Percentiles rank a stretch among this genome's conserved stretches.
Evolutionary conservation across 148 eudicot species (phyloP).

Genomic region (Cornus florida): DNA sequence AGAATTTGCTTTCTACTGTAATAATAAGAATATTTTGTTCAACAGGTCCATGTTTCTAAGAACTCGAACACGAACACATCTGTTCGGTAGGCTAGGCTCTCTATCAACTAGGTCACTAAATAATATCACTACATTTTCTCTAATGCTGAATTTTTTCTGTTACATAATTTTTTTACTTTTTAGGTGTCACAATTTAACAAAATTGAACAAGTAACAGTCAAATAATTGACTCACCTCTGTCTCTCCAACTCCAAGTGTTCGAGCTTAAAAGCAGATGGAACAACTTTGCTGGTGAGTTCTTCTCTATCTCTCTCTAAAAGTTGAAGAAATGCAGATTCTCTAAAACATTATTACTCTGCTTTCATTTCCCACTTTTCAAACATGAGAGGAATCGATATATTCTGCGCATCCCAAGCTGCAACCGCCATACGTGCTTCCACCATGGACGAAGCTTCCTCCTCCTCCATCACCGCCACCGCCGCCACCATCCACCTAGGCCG

Average conservation of each 20-base stretch:
- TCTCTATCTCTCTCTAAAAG: not conserved
- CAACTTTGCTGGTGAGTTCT: not conserved
- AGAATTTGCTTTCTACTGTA: too few relatives aligned
- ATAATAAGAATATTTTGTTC: too few relatives aligned
- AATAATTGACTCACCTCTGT: not conserved
- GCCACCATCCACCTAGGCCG: conserved; percentile 33
- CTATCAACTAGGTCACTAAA: too few relatives aligned
- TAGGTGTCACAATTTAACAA: too few relatives aligned
- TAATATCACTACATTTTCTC: too few relatives aligned
- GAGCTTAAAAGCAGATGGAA: conserved; percentile 3
- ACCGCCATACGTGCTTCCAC: conserved; percentile 26
- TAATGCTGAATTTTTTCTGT: too few relatives aligned
- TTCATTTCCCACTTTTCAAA: conserved; percentile 4
- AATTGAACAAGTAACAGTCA: too few relatives aligned
- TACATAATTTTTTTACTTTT: too few relatives aligned
- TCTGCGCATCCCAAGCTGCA: conserved; percentile 43
- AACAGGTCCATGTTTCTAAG: too few relatives aligned
- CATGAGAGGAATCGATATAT: conserved; percentile 42
- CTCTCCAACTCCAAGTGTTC: not conserved
- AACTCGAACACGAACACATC: too few relatives aligned
- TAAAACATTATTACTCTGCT: conserved; percentile 8
- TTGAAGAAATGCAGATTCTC: conserved; percentile 13
- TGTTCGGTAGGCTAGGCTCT: too few relatives aligned
- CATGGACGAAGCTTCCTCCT: conserved; percentile 19
- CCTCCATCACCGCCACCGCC: conserved; percentile 25